Evolutionary conservation across 306 rosid species (phyloP).

Genomic region (Cucumis hystrix): DNA sequence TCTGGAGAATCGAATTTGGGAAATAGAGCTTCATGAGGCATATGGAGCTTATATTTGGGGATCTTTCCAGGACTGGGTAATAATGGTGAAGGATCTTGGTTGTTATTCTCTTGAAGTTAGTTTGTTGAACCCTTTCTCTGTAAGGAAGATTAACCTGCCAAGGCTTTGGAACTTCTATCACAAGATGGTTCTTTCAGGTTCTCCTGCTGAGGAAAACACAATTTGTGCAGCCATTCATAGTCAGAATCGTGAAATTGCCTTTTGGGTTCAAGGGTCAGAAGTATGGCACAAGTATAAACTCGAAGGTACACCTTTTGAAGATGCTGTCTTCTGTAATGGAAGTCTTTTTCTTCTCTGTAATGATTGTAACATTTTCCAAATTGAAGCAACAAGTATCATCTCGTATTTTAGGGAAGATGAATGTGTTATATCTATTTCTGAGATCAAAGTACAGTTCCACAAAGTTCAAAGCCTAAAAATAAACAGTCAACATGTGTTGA

Average conservation of each 20-base stretch:
- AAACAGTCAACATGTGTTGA: conserved; percentile 13
- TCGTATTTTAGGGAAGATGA: conserved; percentile 3
- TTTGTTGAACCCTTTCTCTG: conserved; percentile 42
- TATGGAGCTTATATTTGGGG: conserved; percentile 49
- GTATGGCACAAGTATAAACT: conserved; percentile 30
- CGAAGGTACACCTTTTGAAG: conserved; percentile 40
- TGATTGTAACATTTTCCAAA: conserved; percentile 21
- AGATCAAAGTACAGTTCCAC: conserved; percentile 22
- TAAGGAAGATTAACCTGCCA: conserved; percentile 29
- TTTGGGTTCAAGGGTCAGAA: conserved; percentile 28
- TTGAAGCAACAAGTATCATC: conserved; percentile 15
- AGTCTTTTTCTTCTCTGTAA: conserved; percentile 39
- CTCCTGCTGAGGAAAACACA: conserved; percentile 22
- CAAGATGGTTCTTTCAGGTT: conserved; percentile 41
- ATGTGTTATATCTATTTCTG: conserved; percentile 2
- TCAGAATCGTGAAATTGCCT: conserved; percentile 25
- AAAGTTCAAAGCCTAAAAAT: conserved; percentile 23
- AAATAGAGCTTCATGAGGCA: conserved; percentile 29
- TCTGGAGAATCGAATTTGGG: conserved; percentile 44
- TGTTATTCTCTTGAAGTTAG: conserved; percentile 23
- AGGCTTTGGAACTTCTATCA: conserved; percentile 46
- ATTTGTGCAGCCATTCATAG: conserved; percentile 42
- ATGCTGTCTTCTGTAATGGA: conserved; percentile 44
- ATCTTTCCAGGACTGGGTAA: conserved; percentile 48
- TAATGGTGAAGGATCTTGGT: conserved; percentile 25